phyloP scores from a whole-genome alignment of 257 asterid species.

The Knoxia roxburghii region DNA sequence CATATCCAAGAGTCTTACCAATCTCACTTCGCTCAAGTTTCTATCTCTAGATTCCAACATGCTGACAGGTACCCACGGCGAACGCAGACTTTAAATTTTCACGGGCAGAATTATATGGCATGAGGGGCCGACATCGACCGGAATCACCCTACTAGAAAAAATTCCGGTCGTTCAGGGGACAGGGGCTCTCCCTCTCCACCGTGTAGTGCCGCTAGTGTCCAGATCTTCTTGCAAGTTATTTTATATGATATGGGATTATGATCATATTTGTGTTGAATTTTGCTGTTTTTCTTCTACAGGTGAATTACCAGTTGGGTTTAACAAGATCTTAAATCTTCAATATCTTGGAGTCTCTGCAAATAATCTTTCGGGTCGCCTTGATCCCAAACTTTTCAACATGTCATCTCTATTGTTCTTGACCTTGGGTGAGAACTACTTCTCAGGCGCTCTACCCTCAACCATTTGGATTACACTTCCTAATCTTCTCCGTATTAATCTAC shows the following conservation, averaged over 20 bases:
- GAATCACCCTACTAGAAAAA: too few species aligned
- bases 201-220: too few species aligned
- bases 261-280: too few species aligned
- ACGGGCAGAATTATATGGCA: too few species aligned
- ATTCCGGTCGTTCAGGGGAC: too few species aligned
- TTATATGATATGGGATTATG: too few species aligned
- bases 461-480: slow-evolving; percentile 19
- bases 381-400: slow-evolving; percentile 31
- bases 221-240: too few species aligned
- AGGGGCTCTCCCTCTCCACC: too few species aligned
- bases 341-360: slow-evolving; percentile 13
- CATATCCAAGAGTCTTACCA: slow-evolving; percentile 6
- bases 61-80: slow-evolving; percentile 23
- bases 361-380: slow-evolving; percentile 26
- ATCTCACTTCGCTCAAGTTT: slow-evolving; percentile 15
- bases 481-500: slow-evolving; percentile 17
- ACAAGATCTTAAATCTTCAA: slow-evolving; percentile 18
- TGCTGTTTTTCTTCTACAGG: slow-evolving; percentile 25
- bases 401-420: slow-evolving; percentile 21
- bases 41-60: slow-evolving; percentile 3
- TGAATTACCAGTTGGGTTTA: slow-evolving; percentile 35
- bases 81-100: too few species aligned
- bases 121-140: too few species aligned
- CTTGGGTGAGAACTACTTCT: slow-evolving; percentile 16
- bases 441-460: slow-evolving; percentile 22